Evolutionary conservation across 345 rosid genomes (phyloP).

Genomic region (Raphanus raphanistrum): DNA sequence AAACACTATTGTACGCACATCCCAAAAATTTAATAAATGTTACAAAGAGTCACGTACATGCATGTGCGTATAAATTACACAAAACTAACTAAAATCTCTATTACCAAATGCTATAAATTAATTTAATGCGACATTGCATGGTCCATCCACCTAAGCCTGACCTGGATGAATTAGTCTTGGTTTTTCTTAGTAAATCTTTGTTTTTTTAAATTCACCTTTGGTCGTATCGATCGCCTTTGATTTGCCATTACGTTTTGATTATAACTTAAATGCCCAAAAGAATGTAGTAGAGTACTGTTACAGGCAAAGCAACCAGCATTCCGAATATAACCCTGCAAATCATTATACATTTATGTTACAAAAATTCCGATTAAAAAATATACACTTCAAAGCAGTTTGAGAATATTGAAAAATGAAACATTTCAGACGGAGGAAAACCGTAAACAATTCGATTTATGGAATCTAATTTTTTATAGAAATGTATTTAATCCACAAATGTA

Average conservation of each 20-base stretch:
- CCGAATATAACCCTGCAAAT: conserved; percentile 50
- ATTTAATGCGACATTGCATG: conserved; percentile 36
- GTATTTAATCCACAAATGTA: neutral
- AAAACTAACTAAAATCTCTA: conserved; percentile 23
- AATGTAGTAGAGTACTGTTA: conserved; percentile 47
- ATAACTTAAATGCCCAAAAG: conserved; percentile 43
- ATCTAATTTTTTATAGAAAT: neutral
- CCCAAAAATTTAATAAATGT: conserved; percentile 35
- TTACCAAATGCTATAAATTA: conserved; percentile 29
- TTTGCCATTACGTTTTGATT: conserved; percentile 9
- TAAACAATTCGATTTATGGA: neutral
- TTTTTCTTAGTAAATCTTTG: neutral
- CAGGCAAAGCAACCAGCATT: conserved; percentile 53
- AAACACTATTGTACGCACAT: conserved; percentile 25
- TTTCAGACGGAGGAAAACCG: neutral
- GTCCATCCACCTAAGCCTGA: conserved; percentile 41
- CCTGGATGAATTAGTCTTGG: conserved; percentile 27
- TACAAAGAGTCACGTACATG: conserved; percentile 41
- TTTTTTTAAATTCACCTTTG: neutral
- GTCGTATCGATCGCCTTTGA: conserved; percentile 26
- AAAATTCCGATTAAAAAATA: neutral
- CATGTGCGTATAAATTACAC: conserved; percentile 41
- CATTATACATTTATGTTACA: neutral
- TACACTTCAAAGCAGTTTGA: neutral
- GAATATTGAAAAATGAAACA: neutral